These are phyloP conservation scores for Gossypium rotundifolium DNA, from an alignment of 345 rosid genomes.

Conservation along the genomic window DNA sequence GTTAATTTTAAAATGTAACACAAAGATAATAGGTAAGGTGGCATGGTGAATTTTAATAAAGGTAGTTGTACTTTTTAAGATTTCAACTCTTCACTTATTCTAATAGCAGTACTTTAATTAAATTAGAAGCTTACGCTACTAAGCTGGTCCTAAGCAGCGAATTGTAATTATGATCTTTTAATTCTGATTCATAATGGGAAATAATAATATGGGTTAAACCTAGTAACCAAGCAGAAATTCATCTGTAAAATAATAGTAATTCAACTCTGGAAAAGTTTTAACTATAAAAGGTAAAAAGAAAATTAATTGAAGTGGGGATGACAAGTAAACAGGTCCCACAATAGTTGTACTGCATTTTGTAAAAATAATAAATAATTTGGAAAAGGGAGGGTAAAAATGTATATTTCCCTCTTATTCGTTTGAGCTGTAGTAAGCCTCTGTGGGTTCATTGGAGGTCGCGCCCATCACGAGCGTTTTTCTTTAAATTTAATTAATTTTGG, in stretches of 20 bases:
- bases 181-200: too few relatives aligned
- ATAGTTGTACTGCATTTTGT: slow-evolving; percentile 1
- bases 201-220: background rate
- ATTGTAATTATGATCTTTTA: background rate
- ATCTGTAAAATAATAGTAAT: background rate
- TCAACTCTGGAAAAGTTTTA: background rate
- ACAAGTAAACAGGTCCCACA: background rate
- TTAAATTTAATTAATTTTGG: background rate
- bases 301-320: slow-evolving; percentile 3
- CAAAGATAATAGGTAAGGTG: too few relatives aligned
- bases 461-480: slow-evolving; percentile 42
- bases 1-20: too few relatives aligned
- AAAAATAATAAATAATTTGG: background rate
- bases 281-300: background rate
- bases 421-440: slow-evolving; percentile 24
- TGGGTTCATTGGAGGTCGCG: slow-evolving; percentile 39
- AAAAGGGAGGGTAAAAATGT: background rate
- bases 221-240: background rate
- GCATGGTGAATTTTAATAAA: too few relatives aligned
- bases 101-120: background rate
- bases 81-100: background rate
- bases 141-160: slow-evolving; percentile 3
- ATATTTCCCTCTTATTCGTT: slow-evolving; percentile 34
- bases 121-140: background rate
- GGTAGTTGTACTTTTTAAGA: too few relatives aligned